Conservation (phyloP, 2,329 filamentous ascomycete genomes). For the Exophiala bonariae region DNA sequence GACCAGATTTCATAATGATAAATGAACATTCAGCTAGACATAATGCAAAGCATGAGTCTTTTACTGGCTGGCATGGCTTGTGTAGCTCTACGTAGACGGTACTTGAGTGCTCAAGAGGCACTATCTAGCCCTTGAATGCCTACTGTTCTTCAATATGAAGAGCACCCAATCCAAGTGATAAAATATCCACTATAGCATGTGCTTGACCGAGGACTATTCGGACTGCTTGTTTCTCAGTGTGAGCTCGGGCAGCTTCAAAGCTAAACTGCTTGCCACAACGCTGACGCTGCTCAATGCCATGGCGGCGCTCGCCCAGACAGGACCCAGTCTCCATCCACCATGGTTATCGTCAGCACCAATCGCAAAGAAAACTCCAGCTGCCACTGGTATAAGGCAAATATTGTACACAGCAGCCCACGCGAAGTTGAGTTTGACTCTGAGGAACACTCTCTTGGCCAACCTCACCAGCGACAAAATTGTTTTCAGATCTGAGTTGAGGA, state of each 20-base stretch:
- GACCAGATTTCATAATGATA: too few relatives aligned
- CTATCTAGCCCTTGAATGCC: too few relatives aligned
- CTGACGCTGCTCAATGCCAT: slow-evolving; percentile 93
- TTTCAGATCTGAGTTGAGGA: slow-evolving; percentile 69
- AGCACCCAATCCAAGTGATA: too few relatives aligned
- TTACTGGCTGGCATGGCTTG: too few relatives aligned
- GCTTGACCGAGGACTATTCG: too few relatives aligned
- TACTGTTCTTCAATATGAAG: too few relatives aligned
- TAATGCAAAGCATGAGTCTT: too few relatives aligned
- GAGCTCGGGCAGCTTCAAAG: slow-evolving; percentile 53
- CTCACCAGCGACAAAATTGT: slow-evolving; percentile 72
- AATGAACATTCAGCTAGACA: too few relatives aligned
- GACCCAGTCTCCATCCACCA: slow-evolving; percentile 45
- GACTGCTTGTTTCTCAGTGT: background rate
- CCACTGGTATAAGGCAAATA: slow-evolving; percentile 72
- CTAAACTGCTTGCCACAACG: slow-evolving; percentile 79
- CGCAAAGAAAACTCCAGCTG: slow-evolving; percentile 75
- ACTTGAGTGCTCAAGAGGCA: too few relatives aligned
- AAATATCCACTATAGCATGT: too few relatives aligned
- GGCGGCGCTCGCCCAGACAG: slow-evolving; percentile 78
- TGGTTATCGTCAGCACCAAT: slow-evolving; percentile 40
- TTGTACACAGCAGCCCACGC: slow-evolving; percentile 85
- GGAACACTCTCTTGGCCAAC: slow-evolving; percentile 71
- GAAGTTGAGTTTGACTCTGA: slow-evolving; percentile 81
- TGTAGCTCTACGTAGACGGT: too few relatives aligned